Evolutionary conservation across 768 basidiomycete genomes (phyloP), one percentile per base, ranked within the genome.

Genomic region (Boletus subparvulus): DNA sequence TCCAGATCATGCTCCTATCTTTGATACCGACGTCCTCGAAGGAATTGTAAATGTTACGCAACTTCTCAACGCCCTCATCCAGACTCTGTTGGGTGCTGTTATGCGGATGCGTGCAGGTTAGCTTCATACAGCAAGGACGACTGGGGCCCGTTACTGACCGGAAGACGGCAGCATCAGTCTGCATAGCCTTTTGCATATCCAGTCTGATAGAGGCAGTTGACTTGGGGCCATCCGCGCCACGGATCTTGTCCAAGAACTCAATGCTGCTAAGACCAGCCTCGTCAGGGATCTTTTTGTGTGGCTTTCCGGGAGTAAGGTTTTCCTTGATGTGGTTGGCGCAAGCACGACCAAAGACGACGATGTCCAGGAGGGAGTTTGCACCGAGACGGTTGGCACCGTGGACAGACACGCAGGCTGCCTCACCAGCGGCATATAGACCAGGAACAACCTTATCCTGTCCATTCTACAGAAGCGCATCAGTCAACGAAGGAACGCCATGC

Each of bases 1-100:
- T 98, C 97, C 96, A 99, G 74, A 98, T 97, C 95, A 98, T 92
- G 75, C 92, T 93, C 69, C 97, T 83, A 74, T 98, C 97, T 79
- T 97, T 94, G 80, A 97, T 92, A 52, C 95, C 92, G 62, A 99
- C 90, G 43, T 96, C 83, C 63, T 88, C 81, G 74, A 86, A 98
- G 68, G 83, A 92, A 69, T 88, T 85, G 81, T 95, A 95, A 64
- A 98, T 93, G 41, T 80, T 78, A 54, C 80, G 81, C 66, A 99
- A 79, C 78, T 93, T 94, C 74, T 83, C 66, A 28, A 98, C 94
- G 75, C 97, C 97, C 64, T 96, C 87, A 65, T 98, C 96, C 58
- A 99, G 79, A 50, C 86, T 86, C 61, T 84, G 73, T 70, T 97
- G 94, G 30, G 93, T 96, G 64, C 94, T 90, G 63, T 54, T 24